Evolutionary conservation across 345 rosid species (phyloP).

Genomic region (Lepidium aucheri): DNA sequence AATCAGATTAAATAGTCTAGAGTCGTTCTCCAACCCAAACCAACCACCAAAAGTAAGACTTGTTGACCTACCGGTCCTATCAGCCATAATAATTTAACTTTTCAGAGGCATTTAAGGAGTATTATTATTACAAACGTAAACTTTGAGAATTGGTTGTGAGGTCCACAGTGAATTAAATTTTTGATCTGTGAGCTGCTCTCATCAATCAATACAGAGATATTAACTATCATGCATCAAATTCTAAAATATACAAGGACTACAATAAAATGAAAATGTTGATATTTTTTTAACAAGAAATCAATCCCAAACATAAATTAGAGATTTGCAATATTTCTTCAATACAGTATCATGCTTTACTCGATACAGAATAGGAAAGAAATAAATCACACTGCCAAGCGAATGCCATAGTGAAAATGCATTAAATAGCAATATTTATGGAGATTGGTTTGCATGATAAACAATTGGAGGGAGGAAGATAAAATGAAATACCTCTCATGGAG

Average conservation of each 20-base stretch:
- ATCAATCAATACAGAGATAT: neutral
- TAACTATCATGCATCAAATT: neutral
- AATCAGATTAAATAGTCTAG: neutral
- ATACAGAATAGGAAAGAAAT: neutral
- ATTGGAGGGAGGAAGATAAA: neutral
- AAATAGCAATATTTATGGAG: neutral
- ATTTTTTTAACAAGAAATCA: neutral
- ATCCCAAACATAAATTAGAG: neutral
- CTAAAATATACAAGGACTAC: neutral
- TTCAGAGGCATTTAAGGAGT: conserved; percentile 15
- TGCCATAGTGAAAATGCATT: neutral
- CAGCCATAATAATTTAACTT: neutral
- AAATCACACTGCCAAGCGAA: neutral
- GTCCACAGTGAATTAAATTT: neutral
- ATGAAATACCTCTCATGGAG: conserved; percentile 85
- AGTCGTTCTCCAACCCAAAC: conserved; percentile 24
- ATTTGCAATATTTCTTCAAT: neutral
- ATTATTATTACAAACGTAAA: neutral
- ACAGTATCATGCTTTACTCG: neutral
- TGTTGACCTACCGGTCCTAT: conserved; percentile 24
- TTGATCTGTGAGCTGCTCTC: neutral
- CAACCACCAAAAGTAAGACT: conserved; percentile 10
- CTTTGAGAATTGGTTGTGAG: neutral
- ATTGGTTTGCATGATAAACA: neutral
- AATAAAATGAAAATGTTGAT: neutral